Percentiles rank a stretch among this genome's conserved stretches.
phyloP scores from a whole-genome alignment of 805 yeast genomes.

The Blastobotrys attinorum region DNA sequence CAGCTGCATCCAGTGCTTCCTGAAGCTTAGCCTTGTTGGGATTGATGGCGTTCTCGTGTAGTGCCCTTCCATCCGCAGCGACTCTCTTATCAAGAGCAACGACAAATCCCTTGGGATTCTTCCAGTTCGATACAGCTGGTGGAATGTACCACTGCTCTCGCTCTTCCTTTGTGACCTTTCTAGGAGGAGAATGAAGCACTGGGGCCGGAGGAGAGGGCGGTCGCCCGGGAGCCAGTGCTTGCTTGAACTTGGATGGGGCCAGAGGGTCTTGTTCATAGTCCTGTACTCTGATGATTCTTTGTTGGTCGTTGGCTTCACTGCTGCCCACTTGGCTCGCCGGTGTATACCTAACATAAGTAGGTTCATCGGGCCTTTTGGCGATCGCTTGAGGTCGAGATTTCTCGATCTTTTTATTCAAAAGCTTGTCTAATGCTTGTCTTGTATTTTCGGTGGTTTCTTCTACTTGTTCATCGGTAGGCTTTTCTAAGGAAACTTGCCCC shows the following conservation, averaged over 20 bases:
- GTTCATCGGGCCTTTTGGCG: constrained; percentile 25
- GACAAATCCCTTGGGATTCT: constrained; percentile 84
- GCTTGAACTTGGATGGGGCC: constrained; percentile 70
- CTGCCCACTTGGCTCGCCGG: constrained; percentile 32
- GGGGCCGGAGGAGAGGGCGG: constrained; percentile 70
- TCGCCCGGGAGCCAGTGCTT: constrained; percentile 63
- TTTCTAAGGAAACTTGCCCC: constrained; percentile 33
- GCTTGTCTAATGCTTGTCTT: constrained; percentile 42
- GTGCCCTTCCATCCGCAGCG: constrained; percentile 40
- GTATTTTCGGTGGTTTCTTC: constrained; percentile 48
- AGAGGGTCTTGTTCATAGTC: constrained; percentile 73
- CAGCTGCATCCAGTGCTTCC: constrained; percentile 67
- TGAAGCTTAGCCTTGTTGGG: constrained; percentile 57
- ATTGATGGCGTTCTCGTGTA: constrained; percentile 32
- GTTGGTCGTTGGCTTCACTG: constrained; percentile 23
- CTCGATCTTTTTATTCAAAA: constrained; percentile 39
- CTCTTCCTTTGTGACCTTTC: constrained; percentile 57
- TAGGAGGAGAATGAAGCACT: constrained; percentile 42
- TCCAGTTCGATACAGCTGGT: constrained; percentile 90
- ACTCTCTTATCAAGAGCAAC: constrained; percentile 73
- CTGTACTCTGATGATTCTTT: constrained; percentile 54
- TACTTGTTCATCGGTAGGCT: constrained; percentile 42
- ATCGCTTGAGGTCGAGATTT: constrained; percentile 26
- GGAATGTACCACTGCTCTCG: constrained; percentile 82
- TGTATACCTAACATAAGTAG: constrained; percentile 40